Evolutionary conservation across 164 flowering plant species (phyloP).

Genomic region (Echeveria elegans): DNA sequence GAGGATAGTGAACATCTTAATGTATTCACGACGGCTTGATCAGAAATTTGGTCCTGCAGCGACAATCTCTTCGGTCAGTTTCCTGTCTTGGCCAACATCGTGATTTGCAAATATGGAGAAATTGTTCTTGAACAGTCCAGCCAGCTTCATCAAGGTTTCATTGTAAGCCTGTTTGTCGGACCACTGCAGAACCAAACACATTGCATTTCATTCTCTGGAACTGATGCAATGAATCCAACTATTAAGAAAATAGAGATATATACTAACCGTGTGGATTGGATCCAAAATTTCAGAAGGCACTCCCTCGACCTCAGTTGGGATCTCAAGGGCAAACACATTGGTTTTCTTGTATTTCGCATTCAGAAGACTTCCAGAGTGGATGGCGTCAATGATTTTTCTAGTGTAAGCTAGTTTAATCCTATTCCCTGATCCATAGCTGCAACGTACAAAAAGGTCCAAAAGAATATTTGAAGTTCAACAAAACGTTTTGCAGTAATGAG

Average conservation of each 20-base stretch:
- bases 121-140: constrained; percentile 80
- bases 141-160: constrained; percentile 71
- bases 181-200: constrained; percentile 54
- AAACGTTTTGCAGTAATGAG: neutral
- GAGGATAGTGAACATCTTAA: too few species aligned
- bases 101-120: constrained; percentile 62
- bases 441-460: neutral
- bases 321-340: constrained; percentile 79
- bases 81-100: constrained; percentile 75
- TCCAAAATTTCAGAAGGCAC: constrained; percentile 86
- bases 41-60: constrained; percentile 85
- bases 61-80: constrained; percentile 71
- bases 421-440: constrained; percentile 80
- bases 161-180: constrained; percentile 63
- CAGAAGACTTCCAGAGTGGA: constrained; percentile 82
- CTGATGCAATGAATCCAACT: neutral
- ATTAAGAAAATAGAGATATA: neutral
- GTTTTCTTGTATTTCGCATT: constrained; percentile 58
- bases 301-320: constrained; percentile 77
- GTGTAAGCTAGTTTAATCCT: constrained; percentile 83
- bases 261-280: constrained; percentile 75
- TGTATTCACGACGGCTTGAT: neutral
- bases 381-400: constrained; percentile 85
- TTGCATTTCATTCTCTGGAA: neutral
- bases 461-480: neutral